phyloP scores from a whole-genome alignment of 2,329 filamentous ascomycete genomes.

The Hypoxylon sp. region DNA sequence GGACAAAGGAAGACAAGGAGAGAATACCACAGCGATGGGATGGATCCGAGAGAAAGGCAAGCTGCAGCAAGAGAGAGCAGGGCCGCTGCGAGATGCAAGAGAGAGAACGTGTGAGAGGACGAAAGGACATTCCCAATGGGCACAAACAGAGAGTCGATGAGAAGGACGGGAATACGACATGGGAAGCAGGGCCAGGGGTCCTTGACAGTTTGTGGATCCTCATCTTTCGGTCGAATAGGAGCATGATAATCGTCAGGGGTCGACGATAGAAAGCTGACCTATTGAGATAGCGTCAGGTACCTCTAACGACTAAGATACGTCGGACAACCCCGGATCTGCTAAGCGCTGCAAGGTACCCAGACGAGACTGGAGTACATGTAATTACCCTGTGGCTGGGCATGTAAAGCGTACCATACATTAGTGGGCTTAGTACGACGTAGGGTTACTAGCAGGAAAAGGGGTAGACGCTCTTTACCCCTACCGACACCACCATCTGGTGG shows the following conservation, averaged over 20 bases:
- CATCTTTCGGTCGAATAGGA: constrained; percentile 37
- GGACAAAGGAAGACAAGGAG: constrained; percentile 38
- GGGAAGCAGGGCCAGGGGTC: constrained; percentile 30
- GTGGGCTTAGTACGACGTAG: constrained; percentile 34
- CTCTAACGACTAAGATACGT: constrained; percentile 37
- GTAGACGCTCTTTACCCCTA: constrained; percentile 31
- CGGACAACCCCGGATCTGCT: constrained; percentile 19
- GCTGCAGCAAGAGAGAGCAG: constrained; percentile 36
- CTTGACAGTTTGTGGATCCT: constrained; percentile 35
- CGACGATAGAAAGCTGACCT: constrained; percentile 23
- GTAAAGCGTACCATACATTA: constrained; percentile 36
- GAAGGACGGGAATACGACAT: constrained; percentile 42
- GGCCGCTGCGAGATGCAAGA: constrained; percentile 26
- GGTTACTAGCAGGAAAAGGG: constrained; percentile 41
- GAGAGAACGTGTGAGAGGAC: constrained; percentile 36
- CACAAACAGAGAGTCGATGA: constrained; percentile 35
- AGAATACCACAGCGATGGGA: constrained; percentile 35
- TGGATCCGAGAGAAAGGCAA: constrained; percentile 40
- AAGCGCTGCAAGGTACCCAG: constrained; percentile 37
- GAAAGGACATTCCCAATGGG: constrained; percentile 22
- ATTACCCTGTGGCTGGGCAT: constrained; percentile 43
- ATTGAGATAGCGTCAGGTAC: constrained; percentile 44
- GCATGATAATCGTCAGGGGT: constrained; percentile 37
- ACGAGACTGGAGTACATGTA: constrained; percentile 37
- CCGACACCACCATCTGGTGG: constrained; percentile 34